Evolutionary conservation across 1,139 yeast genomes (phyloP).

Genomic region (Magnusiomyces fungicola): DNA sequence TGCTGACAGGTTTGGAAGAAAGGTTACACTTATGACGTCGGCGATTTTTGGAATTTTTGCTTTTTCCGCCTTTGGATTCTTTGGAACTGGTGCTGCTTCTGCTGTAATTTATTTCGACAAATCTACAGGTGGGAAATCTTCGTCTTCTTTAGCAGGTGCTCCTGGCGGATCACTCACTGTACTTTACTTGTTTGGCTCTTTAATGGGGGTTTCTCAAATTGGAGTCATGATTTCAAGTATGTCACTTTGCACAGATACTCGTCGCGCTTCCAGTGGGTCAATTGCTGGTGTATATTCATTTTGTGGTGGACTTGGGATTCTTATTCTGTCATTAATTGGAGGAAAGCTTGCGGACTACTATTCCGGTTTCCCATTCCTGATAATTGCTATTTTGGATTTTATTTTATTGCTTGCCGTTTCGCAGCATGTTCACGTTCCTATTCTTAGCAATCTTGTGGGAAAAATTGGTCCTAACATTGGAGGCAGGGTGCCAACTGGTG

Average conservation of each 20-base stretch:
- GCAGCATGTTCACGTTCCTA: neutral
- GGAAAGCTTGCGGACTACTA: constrained; percentile 53
- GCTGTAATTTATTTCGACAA: neutral
- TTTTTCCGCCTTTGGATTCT: constrained; percentile 32
- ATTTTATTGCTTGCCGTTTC: constrained; percentile 17
- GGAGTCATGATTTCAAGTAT: constrained; percentile 51
- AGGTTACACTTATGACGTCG: constrained; percentile 34
- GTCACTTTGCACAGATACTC: constrained; percentile 40
- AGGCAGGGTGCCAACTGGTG: neutral
- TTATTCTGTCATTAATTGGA: constrained; percentile 52
- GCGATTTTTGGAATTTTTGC: constrained; percentile 36
- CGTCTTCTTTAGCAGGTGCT: constrained; percentile 31
- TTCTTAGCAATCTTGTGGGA: too few species aligned
- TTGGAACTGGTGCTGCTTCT: neutral
- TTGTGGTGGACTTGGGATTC: constrained; percentile 63
- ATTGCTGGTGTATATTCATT: constrained; percentile 63
- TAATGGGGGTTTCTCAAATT: constrained; percentile 46
- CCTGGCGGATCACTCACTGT: constrained; percentile 17
- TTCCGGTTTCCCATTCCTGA: constrained; percentile 53
- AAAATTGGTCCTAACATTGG: neutral
- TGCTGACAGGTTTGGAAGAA: constrained; percentile 45
- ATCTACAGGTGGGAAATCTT: neutral
- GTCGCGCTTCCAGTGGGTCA: constrained; percentile 47
- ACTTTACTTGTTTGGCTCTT: constrained; percentile 33
- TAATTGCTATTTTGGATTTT: constrained; percentile 43